Percentiles rank a stretch among this genome's conserved stretches.
phyloP scores from a whole-genome alignment of 2,329 filamentous ascomycete genomes.

The Colletotrichum tamarilloi region DNA sequence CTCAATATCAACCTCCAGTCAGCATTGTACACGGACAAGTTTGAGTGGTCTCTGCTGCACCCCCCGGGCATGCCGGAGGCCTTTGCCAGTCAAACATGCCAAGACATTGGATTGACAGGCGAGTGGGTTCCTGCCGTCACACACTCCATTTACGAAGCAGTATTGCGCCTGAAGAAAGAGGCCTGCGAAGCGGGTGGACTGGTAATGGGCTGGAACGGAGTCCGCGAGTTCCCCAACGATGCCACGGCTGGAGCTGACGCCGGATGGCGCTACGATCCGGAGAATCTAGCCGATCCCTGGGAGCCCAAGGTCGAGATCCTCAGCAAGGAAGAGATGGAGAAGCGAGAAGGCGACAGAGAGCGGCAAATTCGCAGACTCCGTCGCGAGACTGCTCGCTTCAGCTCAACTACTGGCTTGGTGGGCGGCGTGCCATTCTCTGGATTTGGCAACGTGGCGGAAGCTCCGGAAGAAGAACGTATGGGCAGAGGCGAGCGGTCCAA shows the following conservation, averaged over 20 bases:
- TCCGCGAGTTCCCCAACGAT: slow-evolving; percentile 84
- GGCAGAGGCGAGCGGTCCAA: slow-evolving; percentile 92
- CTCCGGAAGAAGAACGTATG: slow-evolving; percentile 81
- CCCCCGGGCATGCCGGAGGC: slow-evolving; percentile 91
- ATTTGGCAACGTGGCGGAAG: slow-evolving; percentile 58
- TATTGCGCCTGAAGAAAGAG: slow-evolving; percentile 93
- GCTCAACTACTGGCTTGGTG: slow-evolving; percentile 83
- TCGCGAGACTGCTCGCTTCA: slow-evolving; percentile 92
- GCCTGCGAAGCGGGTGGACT: slow-evolving; percentile 92
- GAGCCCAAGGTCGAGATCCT: slow-evolving; percentile 84
- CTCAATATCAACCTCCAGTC: slow-evolving; percentile 93
- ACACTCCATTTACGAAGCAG: slow-evolving; percentile 96
- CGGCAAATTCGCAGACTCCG: slow-evolving; percentile 87
- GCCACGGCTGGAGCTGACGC: slow-evolving; percentile 84
- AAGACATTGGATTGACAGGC: slow-evolving; percentile 86
- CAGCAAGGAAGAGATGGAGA: slow-evolving; percentile 97
- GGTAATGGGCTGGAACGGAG: slow-evolving; percentile 75
- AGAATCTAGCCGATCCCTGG: slow-evolving; percentile 87
- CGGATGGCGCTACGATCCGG: slow-evolving; percentile 95
- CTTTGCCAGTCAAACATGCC: slow-evolving; percentile 92
- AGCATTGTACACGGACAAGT: slow-evolving; percentile 94
- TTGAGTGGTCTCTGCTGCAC: slow-evolving; percentile 96
- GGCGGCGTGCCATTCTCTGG: slow-evolving; percentile 75
- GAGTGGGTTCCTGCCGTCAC: slow-evolving; percentile 97
- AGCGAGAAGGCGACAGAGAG: slow-evolving; percentile 93